These are phyloP conservation scores for Paramecium sonneborni DNA, from an alignment of 73 alveolate species.

Conservation along the genomic window DNA sequence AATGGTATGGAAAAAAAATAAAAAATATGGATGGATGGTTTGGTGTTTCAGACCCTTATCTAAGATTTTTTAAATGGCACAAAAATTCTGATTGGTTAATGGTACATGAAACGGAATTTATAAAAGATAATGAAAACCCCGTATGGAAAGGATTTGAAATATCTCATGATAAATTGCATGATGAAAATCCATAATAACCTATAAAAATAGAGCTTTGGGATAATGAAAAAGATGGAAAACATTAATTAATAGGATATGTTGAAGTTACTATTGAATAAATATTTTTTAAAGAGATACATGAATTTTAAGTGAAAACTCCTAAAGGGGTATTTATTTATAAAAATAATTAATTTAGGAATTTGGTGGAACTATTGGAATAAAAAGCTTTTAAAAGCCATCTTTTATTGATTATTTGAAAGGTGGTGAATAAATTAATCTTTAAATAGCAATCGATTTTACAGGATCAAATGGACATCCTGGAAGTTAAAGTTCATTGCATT, in stretches of 20 bases:
- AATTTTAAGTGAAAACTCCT: neutral
- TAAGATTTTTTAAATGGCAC: conserved; percentile 18
- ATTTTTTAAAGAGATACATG: neutral
- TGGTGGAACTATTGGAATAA: conserved; percentile 59
- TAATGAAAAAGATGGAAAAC: conserved; percentile 63
- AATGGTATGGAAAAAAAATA: neutral
- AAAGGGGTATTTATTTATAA: neutral
- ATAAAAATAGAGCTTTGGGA: conserved; percentile 71
- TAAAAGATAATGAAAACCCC: conserved; percentile 27
- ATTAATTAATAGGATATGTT: conserved; percentile 59
- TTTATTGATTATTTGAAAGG: conserved; percentile 83
- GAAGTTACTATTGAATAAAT: conserved; percentile 38
- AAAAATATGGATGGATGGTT: conserved; percentile 44
- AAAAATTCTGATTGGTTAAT: neutral
- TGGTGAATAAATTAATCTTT: conserved; percentile 84
- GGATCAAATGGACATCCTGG: conserved; percentile 84
- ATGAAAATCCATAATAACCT: conserved; percentile 64
- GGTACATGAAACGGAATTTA: conserved; percentile 53
- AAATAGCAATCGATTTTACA: conserved; percentile 94
- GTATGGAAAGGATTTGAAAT: conserved; percentile 26
- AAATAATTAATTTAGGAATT: neutral
- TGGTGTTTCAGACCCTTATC: conserved; percentile 12
- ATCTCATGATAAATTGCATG: conserved; percentile 59
- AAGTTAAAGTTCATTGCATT: conserved; percentile 83
- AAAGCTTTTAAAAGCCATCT: conserved; percentile 64